These are phyloP conservation scores for Lasiosphaeriaceae sp. DNA, from an alignment of 495 filamentous ascomycete genomes.

Conservation along the genomic window DNA sequence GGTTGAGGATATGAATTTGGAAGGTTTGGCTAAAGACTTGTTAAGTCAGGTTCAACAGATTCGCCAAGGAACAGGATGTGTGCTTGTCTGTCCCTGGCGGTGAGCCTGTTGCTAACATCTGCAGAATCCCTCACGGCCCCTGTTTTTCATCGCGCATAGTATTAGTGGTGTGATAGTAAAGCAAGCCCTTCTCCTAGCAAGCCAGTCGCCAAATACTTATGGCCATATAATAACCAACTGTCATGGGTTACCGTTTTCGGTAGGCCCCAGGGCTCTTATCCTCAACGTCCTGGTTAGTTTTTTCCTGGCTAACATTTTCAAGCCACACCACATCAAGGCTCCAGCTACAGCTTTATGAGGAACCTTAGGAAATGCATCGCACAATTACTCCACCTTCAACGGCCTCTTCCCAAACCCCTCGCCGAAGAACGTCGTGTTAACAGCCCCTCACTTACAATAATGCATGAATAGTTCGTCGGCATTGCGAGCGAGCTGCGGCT, in stretches of 20 bases:
- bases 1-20: constrained; percentile 43
- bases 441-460: constrained; percentile 41
- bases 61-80: constrained; percentile 30
- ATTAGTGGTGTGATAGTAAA: constrained; percentile 62
- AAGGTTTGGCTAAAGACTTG: constrained; percentile 47
- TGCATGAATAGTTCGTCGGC: constrained; percentile 55
- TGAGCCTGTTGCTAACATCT: neutral
- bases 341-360: constrained; percentile 58
- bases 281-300: too few relatives aligned
- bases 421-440: constrained; percentile 48
- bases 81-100: neutral
- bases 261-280: constrained; percentile 12
- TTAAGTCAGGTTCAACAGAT: constrained; percentile 42
- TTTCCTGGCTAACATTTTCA: constrained; percentile 14
- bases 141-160: constrained; percentile 64
- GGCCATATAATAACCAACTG: constrained; percentile 50
- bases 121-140: constrained; percentile 38
- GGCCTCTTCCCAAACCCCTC: constrained; percentile 46
- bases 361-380: constrained; percentile 53
- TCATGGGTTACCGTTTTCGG: constrained; percentile 61
- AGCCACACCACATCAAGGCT: constrained; percentile 61
- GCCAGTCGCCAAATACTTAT: constrained; percentile 28
- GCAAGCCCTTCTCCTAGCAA: constrained; percentile 50
- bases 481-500: constrained; percentile 60
- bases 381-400: constrained; percentile 51